Base-by-base conservation (phyloP, 176 grass and related monocot genomes). In the Zoysia japonica region DNA sequence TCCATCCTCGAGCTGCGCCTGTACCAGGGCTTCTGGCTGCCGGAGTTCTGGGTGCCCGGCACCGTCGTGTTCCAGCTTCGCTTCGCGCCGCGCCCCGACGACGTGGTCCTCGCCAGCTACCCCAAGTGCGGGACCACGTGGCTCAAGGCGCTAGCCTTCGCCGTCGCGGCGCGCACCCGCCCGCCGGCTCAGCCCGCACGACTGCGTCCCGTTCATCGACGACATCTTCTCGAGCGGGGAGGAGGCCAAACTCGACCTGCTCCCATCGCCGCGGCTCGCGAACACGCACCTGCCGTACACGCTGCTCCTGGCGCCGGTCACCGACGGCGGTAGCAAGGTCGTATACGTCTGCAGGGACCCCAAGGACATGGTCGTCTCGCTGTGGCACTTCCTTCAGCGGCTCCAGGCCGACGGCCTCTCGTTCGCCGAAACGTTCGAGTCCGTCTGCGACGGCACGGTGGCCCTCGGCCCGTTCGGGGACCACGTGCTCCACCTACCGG, bases 281-380 rank as follows among this genome's bases (percentile, higher is more conserved):
- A 86, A 81, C 73, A 92, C 90, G 56, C 90, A 92, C 82, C 39
- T 86, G 28, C 86, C 89, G 45, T 55, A 78, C 67, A 72, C 81
- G 1, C 63, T 91, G 47, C 82, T 87, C 45, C 85, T 78, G 44
- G 63, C 12, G 15, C 12, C 83, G 14, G 70, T 86, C 63, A 60
- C 61, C 51, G 16, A 8, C 28, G 36, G 17, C 63, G 67, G 80
- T 14, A 83, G 86, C 67, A 69, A 51, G 59, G 77, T 86, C 0
- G 79, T 12, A 28, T 92, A 91, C 66, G 14, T 89, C 10, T 89
- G 83, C 47, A 76, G 86, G 78, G 82, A 89, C 57, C 76, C 77
- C 65, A 85, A 85, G 64, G 82, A 85, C 79, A 83, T 81, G 61
- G 68, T 47, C 12, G 68, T 89, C 10, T 89, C 82, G 1, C 0